Percentiles rank a stretch among this genome's conserved stretches.
phyloP scores from a whole-genome alignment of 1,139 yeast genomes.

The Geotrichum citri-aurantii region DNA sequence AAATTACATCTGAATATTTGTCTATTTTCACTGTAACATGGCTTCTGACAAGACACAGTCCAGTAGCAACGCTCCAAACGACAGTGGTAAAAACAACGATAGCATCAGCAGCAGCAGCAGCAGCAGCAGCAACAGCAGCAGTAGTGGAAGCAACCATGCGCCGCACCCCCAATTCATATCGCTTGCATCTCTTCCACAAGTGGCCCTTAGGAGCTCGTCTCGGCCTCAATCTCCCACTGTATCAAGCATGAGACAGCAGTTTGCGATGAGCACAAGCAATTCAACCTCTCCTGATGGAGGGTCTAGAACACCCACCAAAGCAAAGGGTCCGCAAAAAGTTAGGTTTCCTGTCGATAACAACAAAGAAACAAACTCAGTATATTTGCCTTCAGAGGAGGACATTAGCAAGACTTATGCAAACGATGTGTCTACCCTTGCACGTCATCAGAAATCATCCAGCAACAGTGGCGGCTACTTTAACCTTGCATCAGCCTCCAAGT shows the following conservation, averaged over 20 bases:
- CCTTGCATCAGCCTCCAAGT: not conserved
- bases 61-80: not conserved
- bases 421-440: slow-evolving; percentile 4
- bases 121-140: not conserved
- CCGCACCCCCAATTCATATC: not conserved
- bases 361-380: slow-evolving; percentile 25
- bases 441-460: not conserved
- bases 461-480: slow-evolving; percentile 2
- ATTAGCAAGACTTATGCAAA: not conserved
- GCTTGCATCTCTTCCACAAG: not conserved
- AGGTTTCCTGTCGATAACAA: slow-evolving; percentile 32
- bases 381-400: slow-evolving; percentile 28
- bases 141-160: not conserved
- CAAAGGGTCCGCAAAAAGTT: slow-evolving; percentile 25
- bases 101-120: not conserved
- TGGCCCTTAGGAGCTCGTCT: not conserved
- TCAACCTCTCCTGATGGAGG: slow-evolving; percentile 1
- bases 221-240: slow-evolving; percentile 1
- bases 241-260: not conserved
- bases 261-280: not conserved
- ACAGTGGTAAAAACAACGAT: not conserved
- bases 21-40: not conserved
- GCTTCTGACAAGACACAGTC: not conserved
- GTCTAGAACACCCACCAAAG: slow-evolving; percentile 1
- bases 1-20: not conserved